Conservation (phyloP, 208 protist species). For the Trichomonas tenax region DNA sequence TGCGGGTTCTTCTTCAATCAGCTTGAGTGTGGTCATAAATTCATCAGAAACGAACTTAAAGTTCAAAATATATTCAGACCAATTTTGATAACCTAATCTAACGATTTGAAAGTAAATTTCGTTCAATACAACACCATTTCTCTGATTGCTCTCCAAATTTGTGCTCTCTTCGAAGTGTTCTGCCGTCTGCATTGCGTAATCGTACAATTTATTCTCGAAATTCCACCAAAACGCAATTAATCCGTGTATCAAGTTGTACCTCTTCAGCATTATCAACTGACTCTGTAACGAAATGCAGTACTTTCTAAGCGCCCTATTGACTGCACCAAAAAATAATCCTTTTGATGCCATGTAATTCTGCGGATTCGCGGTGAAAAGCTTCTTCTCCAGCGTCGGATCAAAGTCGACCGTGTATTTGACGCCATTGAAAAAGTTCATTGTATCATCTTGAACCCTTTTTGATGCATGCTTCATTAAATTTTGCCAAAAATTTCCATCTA, state of each 20-base stretch:
- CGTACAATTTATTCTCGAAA: not conserved
- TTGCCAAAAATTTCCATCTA: not conserved
- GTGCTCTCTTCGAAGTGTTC: not conserved
- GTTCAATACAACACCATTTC: not conserved
- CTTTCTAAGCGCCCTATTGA: not conserved
- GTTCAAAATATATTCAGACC: not conserved
- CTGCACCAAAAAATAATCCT: not conserved
- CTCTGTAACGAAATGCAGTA: not conserved
- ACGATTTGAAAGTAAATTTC: not conserved
- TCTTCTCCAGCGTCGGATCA: not conserved
- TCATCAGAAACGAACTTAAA: not conserved
- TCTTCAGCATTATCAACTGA: not conserved
- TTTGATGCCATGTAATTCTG: not conserved
- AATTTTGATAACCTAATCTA: not conserved
- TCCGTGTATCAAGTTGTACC: not conserved
- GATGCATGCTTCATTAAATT: not conserved
- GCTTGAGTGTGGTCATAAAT: not conserved
- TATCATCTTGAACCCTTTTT: not conserved
- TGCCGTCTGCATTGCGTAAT: not conserved
- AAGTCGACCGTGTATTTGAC: not conserved
- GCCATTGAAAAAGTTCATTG: not conserved
- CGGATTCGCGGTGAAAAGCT: not conserved
- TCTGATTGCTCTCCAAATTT: not conserved
- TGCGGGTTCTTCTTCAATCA: not conserved
- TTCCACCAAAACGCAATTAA: not conserved